Evolutionary conservation across 2,329 filamentous ascomycete genomes (phyloP), one percentile per base, ranked within the genome.

Genomic region (Claviceps sorghi): DNA sequence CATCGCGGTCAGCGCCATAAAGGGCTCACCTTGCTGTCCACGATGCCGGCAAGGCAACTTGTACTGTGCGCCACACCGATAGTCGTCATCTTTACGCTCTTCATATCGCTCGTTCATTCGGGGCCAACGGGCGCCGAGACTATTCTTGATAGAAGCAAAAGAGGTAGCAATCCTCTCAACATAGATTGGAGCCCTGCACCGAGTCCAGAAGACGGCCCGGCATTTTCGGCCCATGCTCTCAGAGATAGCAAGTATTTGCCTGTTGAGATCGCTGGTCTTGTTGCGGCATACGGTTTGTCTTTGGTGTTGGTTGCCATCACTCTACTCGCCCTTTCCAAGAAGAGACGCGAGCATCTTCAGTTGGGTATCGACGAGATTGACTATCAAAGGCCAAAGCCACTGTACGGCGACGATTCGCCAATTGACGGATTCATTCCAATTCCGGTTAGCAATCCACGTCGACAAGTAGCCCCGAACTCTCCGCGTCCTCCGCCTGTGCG

Each of bases 261-360:
- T 19, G 83, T 81, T 54, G 84, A 96, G 67, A 83, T 96, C 59
- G 84, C 86, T 57, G 88, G 83, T 58, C 86, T 97, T 55, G 77
- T 91, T 54, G 88, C 83, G 55, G 83, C 86, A 54, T 96, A 96
- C 79, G 76, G 90, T 54, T 67, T 88, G 55, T 86, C 82, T 38
- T 76, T 94, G 62, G 74, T 88, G 61, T 67, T 93, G 60, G 80
- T 93, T 60, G 83, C 87, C 60, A 72, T 80, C 36, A 70, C 79
- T 47, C 71, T 89, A 8, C 71, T 88, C 43, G 65, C 78, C 22
- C 73, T 88, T 8, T 70, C 76, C 50, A 80, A 75, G 64, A 73
- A 66, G 54, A 72, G 78, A 22, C 75, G 77, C 26, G 69, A 76
- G 48, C 75, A 72, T 55, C 66, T 82, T 45, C 62, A 64, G 49